Base-by-base conservation (phyloP, 208 protist genomes). In the Balamuthia mandrillaris region DNA sequence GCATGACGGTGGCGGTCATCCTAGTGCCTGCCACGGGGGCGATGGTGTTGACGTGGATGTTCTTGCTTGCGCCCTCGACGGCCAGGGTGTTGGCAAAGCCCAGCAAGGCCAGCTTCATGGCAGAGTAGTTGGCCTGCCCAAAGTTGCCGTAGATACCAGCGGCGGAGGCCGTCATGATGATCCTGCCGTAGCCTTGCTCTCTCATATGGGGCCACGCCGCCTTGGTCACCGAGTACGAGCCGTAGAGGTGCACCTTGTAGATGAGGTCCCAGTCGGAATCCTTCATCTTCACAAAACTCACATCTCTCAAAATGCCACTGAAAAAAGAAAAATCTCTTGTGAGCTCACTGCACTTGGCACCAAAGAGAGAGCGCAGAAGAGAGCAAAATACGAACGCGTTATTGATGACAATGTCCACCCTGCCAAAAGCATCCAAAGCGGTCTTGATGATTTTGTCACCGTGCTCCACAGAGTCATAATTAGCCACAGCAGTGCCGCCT, bases 131-230 rank as follows among this genome's bases (percentile, higher is more conserved):
- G 9, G 83, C 81, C 82, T 91, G 92, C 21, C 92, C 90, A 65
- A 91, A 90, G 82, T 93, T 91, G 72, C 92, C 92, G 51, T 92
- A 94, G 27, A 94, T 47, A 44, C 91, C 91, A 12, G 88, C 88
- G 5, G 90, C 87, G 1, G 85, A 90, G 10, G 85, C 39, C 0
- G 90, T 92, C 86, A 90, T 94, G 44, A 94, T 90, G 77, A 94
- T 85, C 42, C 88, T 61, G 33, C 90, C 89, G 51, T 77, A 91
- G 24, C 81, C 85, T 18, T 93, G 87, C 18, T 92, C 68, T 39
- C 65, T 52, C 87, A 94, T 90, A 41, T 90, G 56, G 18, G 85
- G 79, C 90, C 90, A 94, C 10, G 87, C 88, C 1, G 89, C 90
- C 65, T 84, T 72, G 7, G 91, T 89, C 14, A 91, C 70, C 37